Base-by-base conservation (phyloP, 768 basidiomycete genomes). In the Gloeopeniophorella convolvens region DNA sequence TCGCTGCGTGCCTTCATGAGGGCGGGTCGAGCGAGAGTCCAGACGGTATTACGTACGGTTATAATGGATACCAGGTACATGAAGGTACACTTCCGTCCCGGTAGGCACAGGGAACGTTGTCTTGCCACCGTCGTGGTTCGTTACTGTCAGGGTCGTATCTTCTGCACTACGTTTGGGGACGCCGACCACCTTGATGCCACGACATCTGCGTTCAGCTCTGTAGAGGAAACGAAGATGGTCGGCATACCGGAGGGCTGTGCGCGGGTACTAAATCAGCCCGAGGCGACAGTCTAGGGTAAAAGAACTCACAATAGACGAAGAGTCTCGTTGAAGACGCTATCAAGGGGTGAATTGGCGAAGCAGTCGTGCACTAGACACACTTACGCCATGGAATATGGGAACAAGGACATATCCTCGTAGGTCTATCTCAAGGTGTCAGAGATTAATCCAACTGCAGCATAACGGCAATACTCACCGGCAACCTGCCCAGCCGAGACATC, bases 321-420 rank as follows among this genome's bases (percentile, higher is more conserved):
- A 3, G 76, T 74, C 60, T 79, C 77, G 49, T 77, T 66, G 49
- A 74, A 72, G 3, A 75, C 73, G 15, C 76, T 77, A 30, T 20
- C 15, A 9, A 7, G 5, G 9, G 4, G 39, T 50, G 24, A 30
- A 39, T 24, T 21, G 3, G 26, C 15, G 33, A n/a, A 23, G 15
- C 32, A 7, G n/a, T 26, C n/a, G 15, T 6, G 11, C 26, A 33
- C 13, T 18, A 5, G 31, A 23, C 21, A 8, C 20, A 55, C 31
- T 16, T 23, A 60, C 58, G 59, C 60, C 31, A 60, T 34, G 1
- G 59, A 45, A 21, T 50, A 33, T 15, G 56, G 58, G 27, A 60
- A 55, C 28, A 16, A 37, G 20, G 23, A 26, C 60, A 61, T 60
- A 28, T 61, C 59, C 33, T 57, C 56, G 43, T 63, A 63, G 0